Base-by-base conservation (phyloP, 1,284 basidiomycete genomes). In the Coriolopsis trogii region DNA sequence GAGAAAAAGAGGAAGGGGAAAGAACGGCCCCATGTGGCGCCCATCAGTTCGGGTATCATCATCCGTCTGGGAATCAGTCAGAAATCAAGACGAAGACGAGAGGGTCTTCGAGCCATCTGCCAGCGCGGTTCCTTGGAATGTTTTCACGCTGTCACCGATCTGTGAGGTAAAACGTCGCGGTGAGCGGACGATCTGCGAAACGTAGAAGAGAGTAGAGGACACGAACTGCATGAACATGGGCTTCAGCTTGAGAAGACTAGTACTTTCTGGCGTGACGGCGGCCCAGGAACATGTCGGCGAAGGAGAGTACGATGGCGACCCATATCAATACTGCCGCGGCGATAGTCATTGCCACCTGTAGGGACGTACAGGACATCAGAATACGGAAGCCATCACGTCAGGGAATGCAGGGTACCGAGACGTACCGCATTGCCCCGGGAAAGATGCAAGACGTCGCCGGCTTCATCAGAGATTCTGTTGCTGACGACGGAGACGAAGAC, bases 341-440 rank as follows among this genome's bases (percentile, higher is more conserved):
- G 29, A 83, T 67, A 6, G 70, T 67, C 74, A 84, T 77, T 79
- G 80, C 83, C 41, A 78, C 75, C 78, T 79, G 20, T 31, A 46
- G 9, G 30, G 23, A 23, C 51, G 42, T 20, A 28, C 41, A 43
- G 20, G 45, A 28, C 46, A 45, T 51, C 39, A 58, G 36, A 16
- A 28, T 25, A 34, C 34, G n/a, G 50, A 41, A 29, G 23, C 28
- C 25, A 46, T 49, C 47, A 24, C 29, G 36, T 33, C 29, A 26
- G 21, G 29, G 25, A 15, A 36, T 16, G 28, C 34, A 26, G n/a
- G n/a, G 37, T 16, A 24, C 13, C 4, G 34, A 46, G n/a, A 75
- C 77, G 51, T 63, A 80, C 78, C 28, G 73, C 79, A 63, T 78
- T 79, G 23, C 78, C 80, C 69, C 73, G 78, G 24, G 58, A 67